phyloP scores from a whole-genome alignment of 345 rosid species.

The Boechera divaricarpa region DNA sequence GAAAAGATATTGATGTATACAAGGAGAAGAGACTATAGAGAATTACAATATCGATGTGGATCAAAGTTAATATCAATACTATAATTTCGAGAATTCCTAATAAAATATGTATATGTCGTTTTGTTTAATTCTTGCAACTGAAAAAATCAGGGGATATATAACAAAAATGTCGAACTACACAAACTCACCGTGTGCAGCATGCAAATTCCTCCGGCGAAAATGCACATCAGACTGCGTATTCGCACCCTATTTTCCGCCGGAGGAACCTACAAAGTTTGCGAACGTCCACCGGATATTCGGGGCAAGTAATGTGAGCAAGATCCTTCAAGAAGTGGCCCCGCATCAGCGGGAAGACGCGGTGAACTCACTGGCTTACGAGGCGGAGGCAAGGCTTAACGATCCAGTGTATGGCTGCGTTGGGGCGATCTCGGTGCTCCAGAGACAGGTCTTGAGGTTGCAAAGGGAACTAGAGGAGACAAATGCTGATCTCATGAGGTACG shows the following conservation, averaged over 20 bases:
- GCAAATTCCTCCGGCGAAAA: slow-evolving; percentile 69
- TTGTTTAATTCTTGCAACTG: neutral
- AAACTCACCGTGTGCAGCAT: slow-evolving; percentile 76
- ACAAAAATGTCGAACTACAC: slow-evolving; percentile 51
- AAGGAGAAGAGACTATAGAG: neutral
- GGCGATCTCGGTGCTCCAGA: slow-evolving; percentile 68
- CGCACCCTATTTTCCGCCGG: slow-evolving; percentile 75
- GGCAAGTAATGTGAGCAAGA: slow-evolving; percentile 74
- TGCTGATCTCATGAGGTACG: slow-evolving; percentile 60
- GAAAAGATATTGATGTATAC: neutral
- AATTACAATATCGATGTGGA: neutral
- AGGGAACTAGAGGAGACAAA: slow-evolving; percentile 68
- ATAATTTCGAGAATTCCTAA: neutral
- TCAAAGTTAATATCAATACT: slow-evolving; percentile 14
- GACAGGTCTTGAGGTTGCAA: slow-evolving; percentile 62
- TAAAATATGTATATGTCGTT: neutral
- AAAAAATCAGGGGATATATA: slow-evolving; percentile 15
- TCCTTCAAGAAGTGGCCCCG: slow-evolving; percentile 63
- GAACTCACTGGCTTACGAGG: slow-evolving; percentile 72
- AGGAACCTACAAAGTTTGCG: slow-evolving; percentile 69
- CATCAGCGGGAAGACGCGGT: slow-evolving; percentile 72
- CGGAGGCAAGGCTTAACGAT: slow-evolving; percentile 69
- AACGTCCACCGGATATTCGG: slow-evolving; percentile 76
- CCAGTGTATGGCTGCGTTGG: slow-evolving; percentile 78
- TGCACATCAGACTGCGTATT: slow-evolving; percentile 64